Conservation (phyloP, 257 asterid species). For the Przewalskia tangutica region DNA sequence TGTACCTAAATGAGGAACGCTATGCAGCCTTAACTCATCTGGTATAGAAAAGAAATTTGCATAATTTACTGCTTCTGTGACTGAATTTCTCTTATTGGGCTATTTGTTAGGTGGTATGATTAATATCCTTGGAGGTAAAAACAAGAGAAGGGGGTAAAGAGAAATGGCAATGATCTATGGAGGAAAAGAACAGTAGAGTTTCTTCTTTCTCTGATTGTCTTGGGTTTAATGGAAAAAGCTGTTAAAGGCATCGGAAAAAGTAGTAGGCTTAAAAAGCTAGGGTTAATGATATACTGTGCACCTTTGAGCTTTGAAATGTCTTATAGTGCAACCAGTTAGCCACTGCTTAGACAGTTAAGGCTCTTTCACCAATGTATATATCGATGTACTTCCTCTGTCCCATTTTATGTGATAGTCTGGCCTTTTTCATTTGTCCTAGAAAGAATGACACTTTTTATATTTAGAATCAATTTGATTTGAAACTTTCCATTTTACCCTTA, state of each 20-base stretch:
- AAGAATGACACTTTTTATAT: not conserved
- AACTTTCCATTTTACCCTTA: not conserved
- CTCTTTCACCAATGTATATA: not conserved
- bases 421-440: not conserved
- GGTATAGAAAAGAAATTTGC: slow-evolving; percentile 31
- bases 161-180: not conserved
- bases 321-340: not conserved
- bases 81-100: not conserved
- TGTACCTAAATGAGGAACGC: slow-evolving; percentile 86
- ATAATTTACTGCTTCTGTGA: not conserved
- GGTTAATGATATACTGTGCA: not conserved
- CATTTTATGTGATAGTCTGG: not conserved
- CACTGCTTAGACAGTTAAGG: not conserved
- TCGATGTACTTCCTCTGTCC: not conserved
- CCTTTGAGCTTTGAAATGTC: not conserved
- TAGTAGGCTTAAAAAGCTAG: not conserved
- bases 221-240: not conserved
- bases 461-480: not conserved
- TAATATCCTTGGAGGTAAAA: not conserved
- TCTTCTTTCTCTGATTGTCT: not conserved
- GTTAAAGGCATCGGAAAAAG: not conserved
- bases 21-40: slow-evolving; percentile 79
- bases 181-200: not conserved
- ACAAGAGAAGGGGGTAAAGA: not conserved
- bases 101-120: not conserved